phyloP scores from a whole-genome alignment of 805 yeast species.

The Metschnikowia anglica region DNA sequence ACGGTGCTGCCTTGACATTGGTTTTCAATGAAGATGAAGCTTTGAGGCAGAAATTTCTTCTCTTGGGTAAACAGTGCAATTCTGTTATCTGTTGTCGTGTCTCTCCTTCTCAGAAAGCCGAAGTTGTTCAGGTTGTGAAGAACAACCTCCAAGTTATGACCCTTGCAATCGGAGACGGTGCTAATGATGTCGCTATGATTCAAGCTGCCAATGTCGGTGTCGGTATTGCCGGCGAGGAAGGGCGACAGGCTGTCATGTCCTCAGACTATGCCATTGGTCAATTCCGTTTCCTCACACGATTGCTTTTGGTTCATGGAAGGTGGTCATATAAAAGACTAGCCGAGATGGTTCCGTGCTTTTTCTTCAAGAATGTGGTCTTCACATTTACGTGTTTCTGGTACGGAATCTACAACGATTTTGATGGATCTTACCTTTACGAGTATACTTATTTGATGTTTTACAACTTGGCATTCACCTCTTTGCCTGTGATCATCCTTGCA shows the following conservation, averaged over 20 bases:
- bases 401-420: constrained; percentile 71
- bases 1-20: constrained; percentile 70
- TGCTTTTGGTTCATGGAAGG: constrained; percentile 76
- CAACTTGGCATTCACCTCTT: constrained; percentile 78
- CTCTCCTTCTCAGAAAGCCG: constrained; percentile 84
- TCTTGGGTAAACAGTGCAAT: constrained; percentile 75
- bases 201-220: constrained; percentile 87
- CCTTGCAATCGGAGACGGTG: constrained; percentile 84
- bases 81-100: constrained; percentile 86
- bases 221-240: constrained; percentile 91
- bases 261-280: constrained; percentile 86
- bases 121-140: constrained; percentile 78
- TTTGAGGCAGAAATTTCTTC: constrained; percentile 50
- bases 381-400: constrained; percentile 77
- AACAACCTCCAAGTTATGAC: constrained; percentile 77
- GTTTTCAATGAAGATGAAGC: constrained; percentile 45
- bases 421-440: constrained; percentile 77
- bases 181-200: constrained; percentile 89
- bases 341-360: constrained; percentile 82
- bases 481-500: constrained; percentile 76
- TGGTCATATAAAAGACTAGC: constrained; percentile 83
- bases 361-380: constrained; percentile 76
- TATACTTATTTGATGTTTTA: constrained; percentile 78
- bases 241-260: constrained; percentile 86
- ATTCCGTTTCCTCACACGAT: constrained; percentile 65